These are phyloP conservation scores for Copromyces sp. DNA, from an alignment of 495 filamentous ascomycete genomes.

Conservation along the genomic window DNA sequence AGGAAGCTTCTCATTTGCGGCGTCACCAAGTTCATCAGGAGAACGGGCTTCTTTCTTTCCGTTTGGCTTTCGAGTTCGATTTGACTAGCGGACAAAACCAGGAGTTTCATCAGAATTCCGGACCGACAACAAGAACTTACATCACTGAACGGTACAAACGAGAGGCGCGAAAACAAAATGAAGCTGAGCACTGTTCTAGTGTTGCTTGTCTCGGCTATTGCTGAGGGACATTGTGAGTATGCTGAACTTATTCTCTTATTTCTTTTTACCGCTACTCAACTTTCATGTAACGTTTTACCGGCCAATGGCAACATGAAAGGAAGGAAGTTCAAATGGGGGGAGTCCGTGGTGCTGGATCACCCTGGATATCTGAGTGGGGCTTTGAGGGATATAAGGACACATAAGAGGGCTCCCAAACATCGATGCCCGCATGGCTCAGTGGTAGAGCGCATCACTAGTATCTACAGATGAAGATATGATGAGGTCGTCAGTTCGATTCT, in stretches of 20 bases:
- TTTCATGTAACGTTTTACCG: background rate
- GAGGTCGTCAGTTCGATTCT: background rate
- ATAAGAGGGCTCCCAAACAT: fast-evolving
- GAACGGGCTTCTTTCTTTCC: background rate
- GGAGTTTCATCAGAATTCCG: background rate
- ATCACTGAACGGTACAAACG: background rate
- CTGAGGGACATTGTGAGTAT: slow-evolving; percentile 33
- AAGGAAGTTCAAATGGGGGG: background rate
- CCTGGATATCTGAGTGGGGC: background rate
- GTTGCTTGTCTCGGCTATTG: slow-evolving; percentile 23
- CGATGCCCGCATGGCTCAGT: background rate
- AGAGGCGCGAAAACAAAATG: slow-evolving; percentile 13
- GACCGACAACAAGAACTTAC: background rate
- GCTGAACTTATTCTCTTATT: no score
- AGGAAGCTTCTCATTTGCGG: background rate
- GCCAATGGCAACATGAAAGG: background rate
- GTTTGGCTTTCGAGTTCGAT: background rate
- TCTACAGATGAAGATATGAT: background rate
- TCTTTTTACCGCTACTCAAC: background rate
- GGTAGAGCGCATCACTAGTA: background rate
- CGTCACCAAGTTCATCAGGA: background rate
- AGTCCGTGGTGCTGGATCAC: background rate
- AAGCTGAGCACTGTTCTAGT: slow-evolving; percentile 25
- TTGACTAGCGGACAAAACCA: background rate
- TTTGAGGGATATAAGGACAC: background rate